Conservation (phyloP, 179 eudicot genomes). For the Silene noctiflora region DNA sequence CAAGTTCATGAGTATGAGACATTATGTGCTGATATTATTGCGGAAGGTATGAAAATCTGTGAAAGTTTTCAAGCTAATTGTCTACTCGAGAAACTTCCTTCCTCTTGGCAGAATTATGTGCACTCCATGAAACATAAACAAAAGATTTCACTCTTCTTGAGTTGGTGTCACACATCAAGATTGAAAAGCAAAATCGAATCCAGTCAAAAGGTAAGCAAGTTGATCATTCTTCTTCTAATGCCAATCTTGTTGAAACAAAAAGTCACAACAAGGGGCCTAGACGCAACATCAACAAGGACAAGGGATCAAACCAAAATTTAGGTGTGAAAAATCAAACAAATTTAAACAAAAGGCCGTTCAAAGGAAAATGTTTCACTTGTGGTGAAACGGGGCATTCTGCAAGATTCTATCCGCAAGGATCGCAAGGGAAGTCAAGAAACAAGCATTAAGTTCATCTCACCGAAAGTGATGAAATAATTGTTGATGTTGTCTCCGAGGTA, state of each 20-base stretch:
- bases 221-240: background rate
- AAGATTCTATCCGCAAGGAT: too few relatives aligned
- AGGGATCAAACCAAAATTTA: too few relatives aligned
- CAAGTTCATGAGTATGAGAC: background rate
- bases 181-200: background rate
- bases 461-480: too few relatives aligned
- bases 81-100: background rate
- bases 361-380: too few relatives aligned
- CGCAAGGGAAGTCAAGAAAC: too few relatives aligned
- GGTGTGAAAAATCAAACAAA: too few relatives aligned
- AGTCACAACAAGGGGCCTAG: too few relatives aligned
- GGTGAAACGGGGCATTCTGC: too few relatives aligned
- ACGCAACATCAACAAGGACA: too few relatives aligned
- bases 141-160: slow-evolving; percentile 1
- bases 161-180: background rate
- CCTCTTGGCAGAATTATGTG: slow-evolving; percentile 8
- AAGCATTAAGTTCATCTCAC: too few relatives aligned
- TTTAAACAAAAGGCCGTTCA: too few relatives aligned
- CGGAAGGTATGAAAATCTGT: background rate
- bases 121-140: slow-evolving; percentile 13
- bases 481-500: too few relatives aligned
- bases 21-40: background rate
- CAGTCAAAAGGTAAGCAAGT: background rate
- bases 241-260: slow-evolving; percentile 11
- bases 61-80: background rate